Percentiles rank a stretch among this genome's conserved stretches.
These are phyloP conservation scores for Massarina eburnea DNA, from an alignment of 2,329 filamentous ascomycete species.

Conservation along the genomic window DNA sequence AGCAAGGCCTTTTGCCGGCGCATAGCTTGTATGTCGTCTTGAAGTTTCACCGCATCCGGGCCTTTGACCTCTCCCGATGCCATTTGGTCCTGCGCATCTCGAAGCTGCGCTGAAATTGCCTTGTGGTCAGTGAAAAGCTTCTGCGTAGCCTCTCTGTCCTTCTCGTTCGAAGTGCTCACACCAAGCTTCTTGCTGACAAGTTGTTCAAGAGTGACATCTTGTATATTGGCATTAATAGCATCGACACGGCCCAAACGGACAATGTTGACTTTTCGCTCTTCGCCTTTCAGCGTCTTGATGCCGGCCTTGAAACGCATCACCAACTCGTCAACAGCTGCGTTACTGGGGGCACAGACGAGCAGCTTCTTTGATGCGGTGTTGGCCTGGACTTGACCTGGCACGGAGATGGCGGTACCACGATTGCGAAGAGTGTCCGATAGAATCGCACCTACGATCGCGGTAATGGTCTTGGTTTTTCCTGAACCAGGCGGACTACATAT, in stretches of 20 bases:
- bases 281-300: slow-evolving; percentile 74
- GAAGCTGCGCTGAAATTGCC: slow-evolving; percentile 64
- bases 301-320: slow-evolving; percentile 90
- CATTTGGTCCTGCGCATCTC: slow-evolving; percentile 69
- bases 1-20: slow-evolving; percentile 76
- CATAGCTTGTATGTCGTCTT: slow-evolving; percentile 75
- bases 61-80: slow-evolving; percentile 62
- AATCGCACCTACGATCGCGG: slow-evolving; percentile 90
- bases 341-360: slow-evolving; percentile 96
- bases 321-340: slow-evolving; percentile 94
- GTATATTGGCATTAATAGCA: slow-evolving; percentile 85
- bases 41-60: slow-evolving; percentile 65
- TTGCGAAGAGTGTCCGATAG: slow-evolving; percentile 61
- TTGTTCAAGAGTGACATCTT: slow-evolving; percentile 91
- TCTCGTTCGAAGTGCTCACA: slow-evolving; percentile 40
- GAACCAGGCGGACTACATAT: slow-evolving; percentile 78
- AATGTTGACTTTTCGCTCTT: slow-evolving; percentile 76
- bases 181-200: slow-evolving; percentile 75
- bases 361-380: slow-evolving; percentile 72
- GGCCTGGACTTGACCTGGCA: slow-evolving; percentile 38
- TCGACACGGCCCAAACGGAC: slow-evolving; percentile 88
- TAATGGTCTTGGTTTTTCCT: slow-evolving; percentile 97
- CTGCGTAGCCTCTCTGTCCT: slow-evolving; percentile 54
- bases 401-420: slow-evolving; percentile 49
- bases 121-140: slow-evolving; percentile 73